Evolutionary conservation across 441 rosid species (phyloP).

Genomic region (Bocquillonia castaneifolia): DNA sequence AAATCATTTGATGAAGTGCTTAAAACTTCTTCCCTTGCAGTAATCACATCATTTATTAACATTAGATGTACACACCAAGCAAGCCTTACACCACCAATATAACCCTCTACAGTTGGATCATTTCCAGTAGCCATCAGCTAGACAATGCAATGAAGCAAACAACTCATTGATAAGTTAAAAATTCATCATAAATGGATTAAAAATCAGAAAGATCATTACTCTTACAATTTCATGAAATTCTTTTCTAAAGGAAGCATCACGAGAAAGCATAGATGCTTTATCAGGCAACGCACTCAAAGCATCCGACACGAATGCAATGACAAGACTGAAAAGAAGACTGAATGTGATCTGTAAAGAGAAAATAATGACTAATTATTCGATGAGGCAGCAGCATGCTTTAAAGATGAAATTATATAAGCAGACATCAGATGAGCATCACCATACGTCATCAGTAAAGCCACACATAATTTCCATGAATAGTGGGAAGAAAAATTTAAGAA

Average conservation of each 20-base stretch:
- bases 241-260: constrained; percentile 69
- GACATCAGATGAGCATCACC: background rate
- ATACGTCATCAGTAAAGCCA: background rate
- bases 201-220: constrained; percentile 17
- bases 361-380: constrained; percentile 12
- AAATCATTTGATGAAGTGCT: constrained; percentile 55
- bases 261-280: constrained; percentile 68
- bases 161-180: constrained; percentile 18
- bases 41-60: constrained; percentile 61
- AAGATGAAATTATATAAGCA: background rate
- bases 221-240: constrained; percentile 93
- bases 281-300: constrained; percentile 80
- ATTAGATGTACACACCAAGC: constrained; percentile 92
- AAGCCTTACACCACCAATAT: constrained; percentile 74
- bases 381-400: constrained; percentile 7
- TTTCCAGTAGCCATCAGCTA: constrained; percentile 73
- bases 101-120: constrained; percentile 61
- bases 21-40: constrained; percentile 50
- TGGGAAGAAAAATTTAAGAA: background rate
- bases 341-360: constrained; percentile 64
- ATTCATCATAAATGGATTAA: constrained; percentile 18
- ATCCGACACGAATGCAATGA: constrained; percentile 83
- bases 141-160: constrained; percentile 32
- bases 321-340: constrained; percentile 73
- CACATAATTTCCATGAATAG: background rate